Conservation (phyloP, 176 grass and related monocot species). For the Saccharum spontaneum region DNA sequence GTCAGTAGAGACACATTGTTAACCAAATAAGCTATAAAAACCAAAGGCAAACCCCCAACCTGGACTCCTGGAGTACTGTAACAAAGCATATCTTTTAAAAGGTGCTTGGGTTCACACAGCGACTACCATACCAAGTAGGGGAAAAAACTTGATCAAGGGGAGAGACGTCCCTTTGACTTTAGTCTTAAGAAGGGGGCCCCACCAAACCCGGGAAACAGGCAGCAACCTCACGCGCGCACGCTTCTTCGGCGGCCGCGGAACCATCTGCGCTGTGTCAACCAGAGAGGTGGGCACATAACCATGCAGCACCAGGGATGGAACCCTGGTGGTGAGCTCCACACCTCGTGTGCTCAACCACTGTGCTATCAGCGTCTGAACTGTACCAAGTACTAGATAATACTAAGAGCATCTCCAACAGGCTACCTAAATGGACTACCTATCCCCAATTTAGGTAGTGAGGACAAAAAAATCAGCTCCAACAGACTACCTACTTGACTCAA, state of each 20-base stretch:
- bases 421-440: no score
- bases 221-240: no score
- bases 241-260: not conserved
- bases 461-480: no score
- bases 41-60: conserved; percentile 36
- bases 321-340: not conserved
- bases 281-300: not conserved
- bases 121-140: not conserved
- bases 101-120: not conserved
- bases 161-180: not conserved
- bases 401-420: no score
- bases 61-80: not conserved
- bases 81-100: conserved; percentile 1
- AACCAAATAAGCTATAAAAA: conserved; percentile 35
- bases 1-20: conserved; percentile 18
- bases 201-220: not conserved
- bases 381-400: not conserved
- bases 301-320: not conserved
- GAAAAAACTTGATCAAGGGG: not conserved
- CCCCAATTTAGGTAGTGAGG: no score
- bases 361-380: not conserved
- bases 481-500: no score
- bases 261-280: not conserved
- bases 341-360: not conserved
- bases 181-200: not conserved